These are phyloP conservation scores for Raphidocelis subcapitata DNA, from an alignment of 139 green algal species.

Conservation along the genomic window DNA sequence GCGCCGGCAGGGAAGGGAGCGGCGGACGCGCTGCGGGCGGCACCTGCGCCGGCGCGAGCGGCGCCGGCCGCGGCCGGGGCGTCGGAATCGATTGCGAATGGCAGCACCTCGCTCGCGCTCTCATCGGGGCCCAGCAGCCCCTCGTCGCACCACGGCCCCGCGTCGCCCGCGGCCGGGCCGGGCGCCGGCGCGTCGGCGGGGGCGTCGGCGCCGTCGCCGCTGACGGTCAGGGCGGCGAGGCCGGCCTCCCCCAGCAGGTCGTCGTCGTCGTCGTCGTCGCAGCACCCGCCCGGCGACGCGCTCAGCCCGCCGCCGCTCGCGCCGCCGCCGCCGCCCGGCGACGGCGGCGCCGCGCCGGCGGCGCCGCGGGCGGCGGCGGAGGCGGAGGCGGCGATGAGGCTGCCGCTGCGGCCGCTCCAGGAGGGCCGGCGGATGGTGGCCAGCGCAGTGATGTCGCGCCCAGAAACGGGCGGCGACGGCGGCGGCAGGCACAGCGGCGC, in stretches of 20 bases:
- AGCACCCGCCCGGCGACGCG: too few relatives aligned
- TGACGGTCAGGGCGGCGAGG: neutral
- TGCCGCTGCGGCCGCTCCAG: conserved; percentile 38
- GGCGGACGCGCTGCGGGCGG: too few relatives aligned
- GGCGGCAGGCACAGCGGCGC: neutral
- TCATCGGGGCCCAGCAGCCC: conserved; percentile 12
- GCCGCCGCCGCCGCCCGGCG: conserved; percentile 3
- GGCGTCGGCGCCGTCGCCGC: neutral
- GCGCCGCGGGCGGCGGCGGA: neutral
- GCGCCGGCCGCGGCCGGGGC: too few relatives aligned
- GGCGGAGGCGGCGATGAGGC: conserved; percentile 13
- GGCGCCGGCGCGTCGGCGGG: neutral
- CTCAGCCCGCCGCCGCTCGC: too few relatives aligned
- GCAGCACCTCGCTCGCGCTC: conserved; percentile 42
- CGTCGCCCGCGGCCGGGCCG: too few relatives aligned
- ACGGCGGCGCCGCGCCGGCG: neutral
- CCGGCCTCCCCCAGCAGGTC: too few relatives aligned
- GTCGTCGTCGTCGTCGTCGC: too few relatives aligned
- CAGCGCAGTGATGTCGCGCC: conserved; percentile 44
- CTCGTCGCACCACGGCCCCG: neutral
- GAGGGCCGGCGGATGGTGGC: conserved; percentile 51
- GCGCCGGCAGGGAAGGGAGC: too few relatives aligned
- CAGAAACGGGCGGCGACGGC: conserved; percentile 40
- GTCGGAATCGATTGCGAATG: conserved; percentile 48
- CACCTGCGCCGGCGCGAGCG: too few relatives aligned